Conservation (phyloP, 192 early-diverging fungal genomes). For the Backusella circina region DNA sequence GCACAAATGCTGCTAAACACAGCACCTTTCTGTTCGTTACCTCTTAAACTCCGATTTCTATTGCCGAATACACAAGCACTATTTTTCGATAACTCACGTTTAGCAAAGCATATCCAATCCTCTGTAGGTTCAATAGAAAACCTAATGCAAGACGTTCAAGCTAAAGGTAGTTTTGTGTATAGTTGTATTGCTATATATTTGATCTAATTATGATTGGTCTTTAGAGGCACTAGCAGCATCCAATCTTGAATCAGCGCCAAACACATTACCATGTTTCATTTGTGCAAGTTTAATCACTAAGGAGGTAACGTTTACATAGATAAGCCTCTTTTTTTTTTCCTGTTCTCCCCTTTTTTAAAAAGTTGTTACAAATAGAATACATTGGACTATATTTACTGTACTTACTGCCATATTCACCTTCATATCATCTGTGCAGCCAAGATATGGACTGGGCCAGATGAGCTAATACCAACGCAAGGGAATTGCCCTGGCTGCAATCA, state of each 20-base stretch:
- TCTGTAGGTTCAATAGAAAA: background rate
- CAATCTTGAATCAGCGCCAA: background rate
- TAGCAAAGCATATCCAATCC: background rate
- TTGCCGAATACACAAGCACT: background rate
- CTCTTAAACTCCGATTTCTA: constrained; percentile 15
- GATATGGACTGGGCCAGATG: background rate
- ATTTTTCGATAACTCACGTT: background rate
- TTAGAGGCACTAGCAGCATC: background rate
- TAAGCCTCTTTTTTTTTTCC: background rate
- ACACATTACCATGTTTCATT: background rate
- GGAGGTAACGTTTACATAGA: background rate
- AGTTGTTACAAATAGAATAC: background rate
- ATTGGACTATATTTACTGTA: background rate
- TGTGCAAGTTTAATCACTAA: background rate
- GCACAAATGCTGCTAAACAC: constrained; percentile 9
- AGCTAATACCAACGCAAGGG: constrained; percentile 8
- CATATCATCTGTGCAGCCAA: constrained; percentile 8
- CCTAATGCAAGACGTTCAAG: background rate
- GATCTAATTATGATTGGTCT: background rate
- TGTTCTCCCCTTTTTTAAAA: background rate
- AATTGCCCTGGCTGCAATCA: constrained; percentile 9
- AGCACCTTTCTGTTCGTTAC: constrained; percentile 9
- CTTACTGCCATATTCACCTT: background rate
- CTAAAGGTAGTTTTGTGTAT: background rate
- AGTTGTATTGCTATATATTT: too few species aligned